Evolutionary conservation across 1,139 yeast species (phyloP), one percentile per base, ranked within the genome.

Genomic region (Pneumocystis canis): DNA sequence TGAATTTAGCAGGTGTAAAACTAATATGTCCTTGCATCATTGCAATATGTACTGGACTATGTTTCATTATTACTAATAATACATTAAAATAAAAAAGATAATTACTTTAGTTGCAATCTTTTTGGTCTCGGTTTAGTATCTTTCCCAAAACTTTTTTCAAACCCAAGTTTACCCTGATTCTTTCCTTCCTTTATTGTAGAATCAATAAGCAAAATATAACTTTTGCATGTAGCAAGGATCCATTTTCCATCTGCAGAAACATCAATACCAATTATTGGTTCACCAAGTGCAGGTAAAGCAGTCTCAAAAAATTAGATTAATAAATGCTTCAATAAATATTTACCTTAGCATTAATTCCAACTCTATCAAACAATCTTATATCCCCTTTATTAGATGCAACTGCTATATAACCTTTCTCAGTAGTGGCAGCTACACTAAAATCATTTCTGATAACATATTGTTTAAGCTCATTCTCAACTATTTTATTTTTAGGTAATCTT

Each of bases 231-330:
- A 1, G 89, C 94, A 66, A 89, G 75, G 58, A 89, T 70, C 87
- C 90, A 89, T 69, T 82, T 78, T 64, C 96, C 96, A 71, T 87
- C 94, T 31, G 85, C 82, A 5, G 95, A 83, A 0, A 82, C 82
- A 65, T 86, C 90, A 33, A 87, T 69, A 32, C 86, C 86, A 60
- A 78, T 74, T 60, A 86, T 81, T 1, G 83, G 76, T 67, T 87
- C 94, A 18, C 96, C 96, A 63, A 89, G 75, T 0, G 95, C 88
- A 1, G 96, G 96, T 54, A 89, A 75, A 28, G 81, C 78, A 0
- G 92, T 84, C 74, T 47, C 25, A 3, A 47, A 25, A 47, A 25
- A 47, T 47, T 25, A 47, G 31, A 47, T 47, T 25, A 25, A 47
- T 14, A 25, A 47, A 25, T 9, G 25, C n/a, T 11, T 57, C 25